Evolutionary conservation across 495 filamentous ascomycete species (phyloP).

Genomic region (Trichoderma asperelloides): DNA sequence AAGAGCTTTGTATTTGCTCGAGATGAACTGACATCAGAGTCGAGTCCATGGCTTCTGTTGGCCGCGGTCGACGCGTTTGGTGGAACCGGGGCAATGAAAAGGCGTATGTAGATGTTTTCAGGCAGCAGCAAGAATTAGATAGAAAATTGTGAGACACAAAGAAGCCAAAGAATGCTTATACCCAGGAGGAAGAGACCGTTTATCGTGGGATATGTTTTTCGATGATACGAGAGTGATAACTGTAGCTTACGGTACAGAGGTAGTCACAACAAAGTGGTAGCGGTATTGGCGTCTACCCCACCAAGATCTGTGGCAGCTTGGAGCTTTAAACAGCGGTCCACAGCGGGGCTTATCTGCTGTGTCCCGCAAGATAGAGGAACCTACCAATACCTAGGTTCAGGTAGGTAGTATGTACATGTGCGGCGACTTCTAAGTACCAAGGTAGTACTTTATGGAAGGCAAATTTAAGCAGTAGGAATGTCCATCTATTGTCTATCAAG

Average conservation of each 20-base stretch:
- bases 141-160: too few species aligned
- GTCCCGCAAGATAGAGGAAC: not conserved
- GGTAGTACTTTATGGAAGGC: too few species aligned
- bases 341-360: slow-evolving; percentile 8
- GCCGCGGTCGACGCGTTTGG: not conserved
- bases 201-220: not conserved
- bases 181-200: not conserved
- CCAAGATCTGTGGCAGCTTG: not conserved
- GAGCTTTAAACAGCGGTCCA: not conserved
- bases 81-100: not conserved
- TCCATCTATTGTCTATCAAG: not conserved
- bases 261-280: not conserved
- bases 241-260: not conserved
- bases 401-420: too few species aligned
- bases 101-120: not conserved
- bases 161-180: too few species aligned
- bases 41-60: slow-evolving; percentile 38
- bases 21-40: slow-evolving; percentile 74
- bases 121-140: too few species aligned
- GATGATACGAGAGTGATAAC: not conserved
- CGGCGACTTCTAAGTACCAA: too few species aligned
- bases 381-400: too few species aligned
- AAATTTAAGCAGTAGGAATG: not conserved
- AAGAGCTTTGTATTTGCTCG: slow-evolving; percentile 82
- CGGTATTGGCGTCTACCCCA: not conserved